Percentiles rank a stretch among this genome's conserved stretches.
phyloP scores from a whole-genome alignment of 148 eudicot genomes.

The Gaultheria prostrata region DNA sequence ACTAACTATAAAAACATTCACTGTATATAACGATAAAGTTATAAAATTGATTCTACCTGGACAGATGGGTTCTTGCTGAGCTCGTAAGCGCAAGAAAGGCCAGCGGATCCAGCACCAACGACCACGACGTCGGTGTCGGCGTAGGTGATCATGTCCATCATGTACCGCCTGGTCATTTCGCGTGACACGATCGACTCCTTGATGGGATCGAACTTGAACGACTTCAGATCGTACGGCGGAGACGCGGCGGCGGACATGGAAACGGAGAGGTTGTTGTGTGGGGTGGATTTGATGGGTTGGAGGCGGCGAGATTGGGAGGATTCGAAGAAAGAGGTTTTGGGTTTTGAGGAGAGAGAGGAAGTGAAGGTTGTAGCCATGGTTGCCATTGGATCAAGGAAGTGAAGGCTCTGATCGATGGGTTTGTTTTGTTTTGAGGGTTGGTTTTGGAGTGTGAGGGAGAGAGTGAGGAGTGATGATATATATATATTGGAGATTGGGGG shows the following conservation, averaged over 20 bases:
- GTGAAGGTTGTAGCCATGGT: conserved; percentile 36
- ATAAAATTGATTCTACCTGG: conserved; percentile 26
- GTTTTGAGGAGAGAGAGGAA: conserved; percentile 28
- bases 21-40: not conserved
- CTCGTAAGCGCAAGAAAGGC: conserved; percentile 89
- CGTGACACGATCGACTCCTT: conserved; percentile 84
- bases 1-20: not conserved
- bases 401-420: too few relatives aligned
- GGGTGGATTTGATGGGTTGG: conserved; percentile 29
- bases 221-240: conserved; percentile 52
- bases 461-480: not conserved
- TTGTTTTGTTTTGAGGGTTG: not conserved
- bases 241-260: conserved; percentile 39
- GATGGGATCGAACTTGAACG: conserved; percentile 70
- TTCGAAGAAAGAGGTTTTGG: conserved; percentile 25
- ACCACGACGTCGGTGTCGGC: conserved; percentile 93
- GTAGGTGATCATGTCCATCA: conserved; percentile 85
- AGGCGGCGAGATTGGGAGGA: conserved; percentile 11
- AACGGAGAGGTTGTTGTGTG: conserved; percentile 17
- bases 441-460: not conserved
- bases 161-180: conserved; percentile 92
- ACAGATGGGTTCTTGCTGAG: conserved; percentile 76
- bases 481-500: not conserved
- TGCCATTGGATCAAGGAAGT: conserved; percentile 25
- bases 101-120: conserved; percentile 95